These are phyloP conservation scores for Aegilops longissima DNA, from an alignment of 176 grass and related monocot species.

Conservation along the genomic window DNA sequence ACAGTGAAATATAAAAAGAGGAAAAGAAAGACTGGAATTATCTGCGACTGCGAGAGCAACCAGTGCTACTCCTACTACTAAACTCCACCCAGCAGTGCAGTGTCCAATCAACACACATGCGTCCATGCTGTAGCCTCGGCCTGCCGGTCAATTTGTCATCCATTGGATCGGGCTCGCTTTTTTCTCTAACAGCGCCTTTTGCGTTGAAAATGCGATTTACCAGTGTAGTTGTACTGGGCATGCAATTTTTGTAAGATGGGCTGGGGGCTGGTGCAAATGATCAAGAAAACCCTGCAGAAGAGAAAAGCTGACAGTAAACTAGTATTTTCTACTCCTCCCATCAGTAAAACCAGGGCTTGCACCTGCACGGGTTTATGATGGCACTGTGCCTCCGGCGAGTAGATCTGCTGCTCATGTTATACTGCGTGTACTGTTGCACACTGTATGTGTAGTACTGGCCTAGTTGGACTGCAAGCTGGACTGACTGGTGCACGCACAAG, in stretches of 20 bases:
- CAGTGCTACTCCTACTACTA: not conserved
- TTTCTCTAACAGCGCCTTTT: conserved; percentile 11
- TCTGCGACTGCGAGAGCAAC: not conserved
- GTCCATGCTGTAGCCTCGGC: not conserved
- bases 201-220: not conserved
- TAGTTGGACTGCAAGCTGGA: not conserved
- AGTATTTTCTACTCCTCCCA: not conserved
- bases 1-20: not conserved
- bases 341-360: conserved; percentile 22
- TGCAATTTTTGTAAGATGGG: not conserved
- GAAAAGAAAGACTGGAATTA: not conserved
- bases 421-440: conserved; percentile 23
- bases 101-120: not conserved
- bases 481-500: not conserved
- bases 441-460: not conserved
- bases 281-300: conserved; percentile 13
- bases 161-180: not conserved
- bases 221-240: not conserved
- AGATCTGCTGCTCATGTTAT: conserved; percentile 24
- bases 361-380: conserved; percentile 40
- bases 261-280: not conserved
- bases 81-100: no score
- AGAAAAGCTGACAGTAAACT: conserved; percentile 25
- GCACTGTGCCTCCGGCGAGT: not conserved
- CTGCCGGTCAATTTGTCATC: conserved; percentile 39